phyloP scores from a whole-genome alignment of 306 rosid species.

The Heteromeles arbutifolia region DNA sequence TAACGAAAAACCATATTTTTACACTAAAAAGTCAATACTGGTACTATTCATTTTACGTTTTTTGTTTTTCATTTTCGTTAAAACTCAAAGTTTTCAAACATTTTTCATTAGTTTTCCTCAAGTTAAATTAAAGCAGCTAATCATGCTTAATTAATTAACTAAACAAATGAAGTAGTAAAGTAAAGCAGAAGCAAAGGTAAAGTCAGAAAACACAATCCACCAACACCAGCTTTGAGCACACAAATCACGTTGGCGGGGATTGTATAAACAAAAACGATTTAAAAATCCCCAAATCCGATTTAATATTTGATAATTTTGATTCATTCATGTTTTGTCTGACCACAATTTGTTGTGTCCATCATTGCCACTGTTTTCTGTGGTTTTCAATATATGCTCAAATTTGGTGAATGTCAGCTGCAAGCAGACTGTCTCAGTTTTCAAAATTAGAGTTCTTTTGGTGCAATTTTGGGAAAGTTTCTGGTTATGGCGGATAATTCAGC shows the following conservation, averaged over 20 bases:
- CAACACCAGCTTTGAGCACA: neutral
- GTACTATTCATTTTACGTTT: no score
- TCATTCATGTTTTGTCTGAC: constrained; percentile 14
- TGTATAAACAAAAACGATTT: constrained; percentile 6
- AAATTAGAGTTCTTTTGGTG: constrained; percentile 9
- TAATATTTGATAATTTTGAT: constrained; percentile 2
- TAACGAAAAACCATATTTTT: no score
- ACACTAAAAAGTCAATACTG: no score
- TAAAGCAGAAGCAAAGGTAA: neutral
- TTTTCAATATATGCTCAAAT: neutral
- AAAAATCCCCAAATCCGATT: neutral
- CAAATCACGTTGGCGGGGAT: constrained; percentile 19
- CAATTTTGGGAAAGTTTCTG: neutral
- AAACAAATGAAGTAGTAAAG: neutral
- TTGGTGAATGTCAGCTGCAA: neutral
- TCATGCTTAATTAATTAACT: neutral
- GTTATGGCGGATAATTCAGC: constrained; percentile 41
- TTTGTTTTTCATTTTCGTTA: no score
- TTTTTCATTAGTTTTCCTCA: no score
- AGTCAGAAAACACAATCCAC: neutral
- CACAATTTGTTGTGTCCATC: constrained; percentile 21
- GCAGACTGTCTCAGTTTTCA: neutral
- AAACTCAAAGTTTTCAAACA: no score
- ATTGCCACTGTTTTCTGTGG: neutral
- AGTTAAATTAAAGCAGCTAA: neutral